Percentiles rank a stretch among this genome's conserved stretches.
Evolutionary conservation across 139 green algal species (phyloP).

Genomic region (Tetraselmis chui): DNA sequence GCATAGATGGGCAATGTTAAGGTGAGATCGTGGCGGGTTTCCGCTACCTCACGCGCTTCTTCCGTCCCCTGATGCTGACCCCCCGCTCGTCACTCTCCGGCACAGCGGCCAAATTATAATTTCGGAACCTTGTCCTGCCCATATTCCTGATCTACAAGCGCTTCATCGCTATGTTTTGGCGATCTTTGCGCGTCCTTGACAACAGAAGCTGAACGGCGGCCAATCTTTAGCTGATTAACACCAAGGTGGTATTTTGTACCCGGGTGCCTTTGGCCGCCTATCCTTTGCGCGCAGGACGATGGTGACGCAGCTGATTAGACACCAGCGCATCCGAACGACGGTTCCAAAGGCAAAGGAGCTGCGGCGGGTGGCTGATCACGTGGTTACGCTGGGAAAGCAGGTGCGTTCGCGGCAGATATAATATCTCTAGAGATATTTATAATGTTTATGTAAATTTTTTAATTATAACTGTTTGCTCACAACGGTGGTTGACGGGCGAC

Average conservation of each 20-base stretch:
- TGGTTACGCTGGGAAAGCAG: conserved; percentile 78
- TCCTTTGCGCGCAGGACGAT: conserved; percentile 65
- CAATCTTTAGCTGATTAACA: neutral
- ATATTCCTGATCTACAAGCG: neutral
- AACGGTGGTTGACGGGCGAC: too few species aligned
- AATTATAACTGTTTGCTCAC: too few species aligned
- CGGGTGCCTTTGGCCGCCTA: neutral
- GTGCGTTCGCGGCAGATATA: conserved; percentile 35
- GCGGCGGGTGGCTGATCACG: conserved; percentile 64
- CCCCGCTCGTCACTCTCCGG: neutral
- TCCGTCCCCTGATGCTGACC: neutral
- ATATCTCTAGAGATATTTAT: too few species aligned
- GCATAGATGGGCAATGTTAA: conserved; percentile 53
- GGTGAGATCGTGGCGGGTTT: conserved; percentile 11
- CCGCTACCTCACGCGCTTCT: neutral
- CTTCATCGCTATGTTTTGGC: neutral
- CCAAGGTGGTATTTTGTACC: neutral
- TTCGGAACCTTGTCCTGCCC: too few species aligned
- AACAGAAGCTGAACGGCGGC: neutral
- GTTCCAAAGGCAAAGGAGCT: conserved; percentile 79
- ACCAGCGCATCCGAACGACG: conserved; percentile 92
- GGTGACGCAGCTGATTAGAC: conserved; percentile 85
- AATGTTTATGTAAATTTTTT: too few species aligned
- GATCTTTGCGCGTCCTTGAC: neutral
- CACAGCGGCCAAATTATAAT: neutral